Base-by-base conservation (phyloP, 352 stramenopile genomes). In the Phytophthora multivora region DNA sequence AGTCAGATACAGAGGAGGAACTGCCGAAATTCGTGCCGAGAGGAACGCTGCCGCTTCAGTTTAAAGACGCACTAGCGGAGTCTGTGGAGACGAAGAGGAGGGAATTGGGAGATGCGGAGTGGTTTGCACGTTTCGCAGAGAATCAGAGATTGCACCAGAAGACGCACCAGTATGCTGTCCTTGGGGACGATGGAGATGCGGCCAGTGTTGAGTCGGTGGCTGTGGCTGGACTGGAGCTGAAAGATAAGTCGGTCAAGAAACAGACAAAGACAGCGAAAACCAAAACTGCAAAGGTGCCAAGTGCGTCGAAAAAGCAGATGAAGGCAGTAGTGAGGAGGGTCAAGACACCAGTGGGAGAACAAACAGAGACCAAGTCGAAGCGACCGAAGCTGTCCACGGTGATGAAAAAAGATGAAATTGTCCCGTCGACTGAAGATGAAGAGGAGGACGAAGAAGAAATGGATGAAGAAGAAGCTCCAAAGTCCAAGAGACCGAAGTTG, bases 11-110 rank as follows among this genome's bases (percentile, higher is more conserved):
- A 1, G 31, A 46, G 3, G 55, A 58, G 4, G 48, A 42, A 15
- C 40, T 73, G 28, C 59, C 65, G 10, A 58, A 50, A 12, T 69
- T 73, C 26, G 48, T 62, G 10, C 28, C 30, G 12, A 61, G 47
- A 28, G 59, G 65, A 0, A 59, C 65, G 19, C 36, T 73, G 5
- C 65, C 65, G 0, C 5, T 41, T 0, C 23, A 61, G 40, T 73
- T 51, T 19, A 58, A 55, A 33, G 31, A 42, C 0, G 16, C 12
- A 16, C 16, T 38, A 16, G 52, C 46, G 2, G 40, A 54, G 10
- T 46, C 65, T 4, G 59, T 62, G 10, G 23, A 36, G 4, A 54
- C 42, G 31, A 59, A 51, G 49, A 33, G 57, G 16, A 45, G 39
- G 13, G 26, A 40, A 7, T 57, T 68, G 53, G 61, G 55, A 10